Percentiles rank a stretch among this genome's conserved stretches.
Conservation (phyloP, 345 rosid species). For the Rhizophora apiculata region DNA sequence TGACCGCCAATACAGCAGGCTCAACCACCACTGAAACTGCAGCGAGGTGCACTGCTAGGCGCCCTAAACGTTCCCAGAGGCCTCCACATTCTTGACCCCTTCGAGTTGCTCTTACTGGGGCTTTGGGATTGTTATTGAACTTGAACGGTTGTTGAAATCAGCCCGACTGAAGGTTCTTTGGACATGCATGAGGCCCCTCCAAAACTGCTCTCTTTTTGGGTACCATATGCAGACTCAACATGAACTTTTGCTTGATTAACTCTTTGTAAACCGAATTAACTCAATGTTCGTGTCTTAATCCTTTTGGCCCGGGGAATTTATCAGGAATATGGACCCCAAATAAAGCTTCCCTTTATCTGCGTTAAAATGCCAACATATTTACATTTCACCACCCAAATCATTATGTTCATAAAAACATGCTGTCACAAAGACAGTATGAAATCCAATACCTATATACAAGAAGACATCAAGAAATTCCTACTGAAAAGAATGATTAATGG, state of each 20-base stretch:
- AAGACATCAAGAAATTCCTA: constrained; percentile 44
- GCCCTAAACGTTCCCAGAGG: not conserved
- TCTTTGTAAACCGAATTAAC: not conserved
- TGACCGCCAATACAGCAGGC: constrained; percentile 3
- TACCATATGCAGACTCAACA: not conserved
- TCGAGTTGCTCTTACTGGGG: not conserved
- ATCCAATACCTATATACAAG: constrained; percentile 41
- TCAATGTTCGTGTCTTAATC: not conserved
- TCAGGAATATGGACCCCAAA: not conserved
- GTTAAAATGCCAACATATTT: constrained; percentile 12
- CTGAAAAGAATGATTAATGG: constrained; percentile 43
- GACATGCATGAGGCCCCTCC: constrained; percentile 15
- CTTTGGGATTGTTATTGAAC: constrained; percentile 28
- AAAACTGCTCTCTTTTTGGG: not conserved
- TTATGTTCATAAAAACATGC: constrained; percentile 29
- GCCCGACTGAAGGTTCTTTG: constrained; percentile 14
- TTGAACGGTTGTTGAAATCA: constrained; percentile 41
- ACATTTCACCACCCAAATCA: constrained; percentile 28
- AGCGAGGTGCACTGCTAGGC: not conserved
- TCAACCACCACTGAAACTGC: not conserved
- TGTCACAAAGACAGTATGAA: constrained; percentile 28
- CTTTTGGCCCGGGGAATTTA: not conserved
- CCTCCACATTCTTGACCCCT: constrained; percentile 4
- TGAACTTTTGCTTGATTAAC: not conserved
- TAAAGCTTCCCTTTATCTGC: not conserved